Evolutionary conservation across 2,329 filamentous ascomycete genomes (phyloP).

Genomic region (Cordyceps tenuipes): DNA sequence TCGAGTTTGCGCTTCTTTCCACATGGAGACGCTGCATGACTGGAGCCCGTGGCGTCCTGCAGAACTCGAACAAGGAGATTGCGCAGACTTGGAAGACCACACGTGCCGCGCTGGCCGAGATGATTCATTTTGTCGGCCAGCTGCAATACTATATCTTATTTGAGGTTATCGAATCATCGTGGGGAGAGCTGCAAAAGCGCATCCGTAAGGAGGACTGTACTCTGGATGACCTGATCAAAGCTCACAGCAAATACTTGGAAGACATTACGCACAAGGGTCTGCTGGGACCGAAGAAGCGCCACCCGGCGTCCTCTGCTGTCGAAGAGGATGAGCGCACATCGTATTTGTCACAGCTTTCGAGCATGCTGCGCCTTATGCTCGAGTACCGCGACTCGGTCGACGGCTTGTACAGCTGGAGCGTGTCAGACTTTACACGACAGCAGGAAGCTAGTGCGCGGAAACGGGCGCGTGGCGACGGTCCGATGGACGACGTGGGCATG

Average conservation of each 20-base stretch:
- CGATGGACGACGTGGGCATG: slow-evolving; percentile 20
- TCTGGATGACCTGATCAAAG: slow-evolving; percentile 87
- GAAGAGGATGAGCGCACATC: slow-evolving; percentile 59
- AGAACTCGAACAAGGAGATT: slow-evolving; percentile 60
- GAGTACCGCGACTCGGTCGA: slow-evolving; percentile 89
- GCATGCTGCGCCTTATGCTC: slow-evolving; percentile 89
- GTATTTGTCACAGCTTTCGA: slow-evolving; percentile 85
- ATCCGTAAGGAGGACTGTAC: slow-evolving; percentile 81
- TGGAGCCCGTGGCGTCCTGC: slow-evolving; percentile 81
- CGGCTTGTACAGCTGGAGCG: slow-evolving; percentile 86
- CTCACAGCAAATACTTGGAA: slow-evolving; percentile 83
- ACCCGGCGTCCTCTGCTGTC: neutral
- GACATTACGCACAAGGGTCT: slow-evolving; percentile 95
- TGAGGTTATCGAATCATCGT: slow-evolving; percentile 94
- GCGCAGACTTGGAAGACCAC: slow-evolving; percentile 82
- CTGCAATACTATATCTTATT: slow-evolving; percentile 98
- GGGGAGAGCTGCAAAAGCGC: slow-evolving; percentile 79
- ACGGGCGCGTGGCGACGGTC: slow-evolving; percentile 42
- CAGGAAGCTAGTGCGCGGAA: slow-evolving; percentile 75
- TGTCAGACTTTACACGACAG: slow-evolving; percentile 86
- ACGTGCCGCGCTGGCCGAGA: slow-evolving; percentile 82
- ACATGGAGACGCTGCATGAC: slow-evolving; percentile 97
- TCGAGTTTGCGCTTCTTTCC: slow-evolving; percentile 84
- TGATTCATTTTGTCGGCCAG: slow-evolving; percentile 97
- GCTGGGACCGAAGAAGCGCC: slow-evolving; percentile 56